Evolutionary conservation across 192 early-diverging fungal species (phyloP), one percentile per base, ranked within the genome.

Genomic region (Coemansia sp.): DNA sequence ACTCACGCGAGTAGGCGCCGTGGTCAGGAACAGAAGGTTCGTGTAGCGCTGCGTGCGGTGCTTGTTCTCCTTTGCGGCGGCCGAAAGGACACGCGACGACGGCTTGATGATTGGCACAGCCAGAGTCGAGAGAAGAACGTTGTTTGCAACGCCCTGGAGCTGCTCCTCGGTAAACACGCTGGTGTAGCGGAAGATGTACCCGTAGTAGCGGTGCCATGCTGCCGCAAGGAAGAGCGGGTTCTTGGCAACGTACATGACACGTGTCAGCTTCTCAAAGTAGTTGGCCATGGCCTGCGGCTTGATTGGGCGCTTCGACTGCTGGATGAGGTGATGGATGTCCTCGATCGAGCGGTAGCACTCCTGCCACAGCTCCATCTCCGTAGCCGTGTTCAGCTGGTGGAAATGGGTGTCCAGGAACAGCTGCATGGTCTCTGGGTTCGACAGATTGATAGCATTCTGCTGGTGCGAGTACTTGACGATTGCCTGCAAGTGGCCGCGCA

Each of bases 201-300:
- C 87, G 76, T 90, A 93, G 88, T 90, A 95, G 84, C 89, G 93
- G 87, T 93, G 96, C 91, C 92, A 96, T 40, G 97, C 91, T 43
- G 98, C 95, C 41, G 98, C 95, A 65, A 97, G 93, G 90, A 97
- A 99, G 72, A 99, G 88, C 72, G 92, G 94, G 86, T 99, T 96
- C 70, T 97, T 95, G 39, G 93, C 92, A 75, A 97, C 93, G 86
- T 93, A 89, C 83, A 99, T 96, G 75, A 99, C 96, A 67, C 90
- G 90, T 20, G 97, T 93, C 45, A 99, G 86, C 85, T 97, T 98
- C 70, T 98, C 94, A 87, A 98, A 98, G 79, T 98, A 99, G 88
- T 95, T 96, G 60, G 95, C 95, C 90, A 98, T 92, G 86, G 96
- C 95, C 74, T 87, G 85, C 12, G 93, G 87, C 86, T 98, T 96